phyloP scores from a whole-genome alignment of 2,329 filamentous ascomycete genomes.

The Penicillium sp. region DNA sequence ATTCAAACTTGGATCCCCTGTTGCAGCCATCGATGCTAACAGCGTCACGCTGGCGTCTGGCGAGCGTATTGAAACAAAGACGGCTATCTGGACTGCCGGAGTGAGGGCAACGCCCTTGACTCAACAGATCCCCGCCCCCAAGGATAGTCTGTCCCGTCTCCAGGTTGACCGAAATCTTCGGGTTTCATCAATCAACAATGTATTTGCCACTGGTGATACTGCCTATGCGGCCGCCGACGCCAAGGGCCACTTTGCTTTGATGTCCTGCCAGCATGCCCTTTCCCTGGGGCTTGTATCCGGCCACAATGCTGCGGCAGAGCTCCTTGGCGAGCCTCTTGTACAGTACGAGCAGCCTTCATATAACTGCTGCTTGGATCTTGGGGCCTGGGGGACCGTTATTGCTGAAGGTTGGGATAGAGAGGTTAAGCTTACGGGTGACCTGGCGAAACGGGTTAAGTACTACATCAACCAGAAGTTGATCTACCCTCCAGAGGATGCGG shows the following conservation, averaged over 20 bases:
- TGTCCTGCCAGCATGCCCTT: conserved; percentile 48
- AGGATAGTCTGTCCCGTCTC: conserved; percentile 35
- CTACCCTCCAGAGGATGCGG: conserved; percentile 34
- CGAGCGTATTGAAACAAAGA: conserved; percentile 39
- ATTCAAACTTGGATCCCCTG: conserved; percentile 31
- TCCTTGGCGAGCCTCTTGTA: conserved; percentile 30
- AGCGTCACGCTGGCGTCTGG: conserved; percentile 34
- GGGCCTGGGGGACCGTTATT: conserved; percentile 29
- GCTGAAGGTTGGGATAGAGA: conserved; percentile 38
- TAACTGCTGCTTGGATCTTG: conserved; percentile 43
- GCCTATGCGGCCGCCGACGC: conserved; percentile 28
- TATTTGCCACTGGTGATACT: conserved; percentile 43
- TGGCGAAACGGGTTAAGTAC: conserved; percentile 39
- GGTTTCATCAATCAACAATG: conserved; percentile 18
- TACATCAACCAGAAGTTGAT: conserved; percentile 42
- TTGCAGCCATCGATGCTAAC: conserved; percentile 28
- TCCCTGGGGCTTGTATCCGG: conserved; percentile 40
- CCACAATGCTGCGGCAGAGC: conserved; percentile 40
- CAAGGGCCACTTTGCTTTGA: conserved; percentile 35
- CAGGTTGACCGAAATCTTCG: conserved; percentile 36
- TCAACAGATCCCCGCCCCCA: conserved; percentile 35
- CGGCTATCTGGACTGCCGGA: conserved; percentile 45
- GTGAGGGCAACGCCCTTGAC: conserved; percentile 39
- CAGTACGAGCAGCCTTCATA: conserved; percentile 39
- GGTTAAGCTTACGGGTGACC: conserved; percentile 29